A percentile compares a stretch with the other conserved stretches of the same genome.
Evolutionary conservation across 75 land plant species (phyloP).

Genomic region (Larix kaempferi): DNA sequence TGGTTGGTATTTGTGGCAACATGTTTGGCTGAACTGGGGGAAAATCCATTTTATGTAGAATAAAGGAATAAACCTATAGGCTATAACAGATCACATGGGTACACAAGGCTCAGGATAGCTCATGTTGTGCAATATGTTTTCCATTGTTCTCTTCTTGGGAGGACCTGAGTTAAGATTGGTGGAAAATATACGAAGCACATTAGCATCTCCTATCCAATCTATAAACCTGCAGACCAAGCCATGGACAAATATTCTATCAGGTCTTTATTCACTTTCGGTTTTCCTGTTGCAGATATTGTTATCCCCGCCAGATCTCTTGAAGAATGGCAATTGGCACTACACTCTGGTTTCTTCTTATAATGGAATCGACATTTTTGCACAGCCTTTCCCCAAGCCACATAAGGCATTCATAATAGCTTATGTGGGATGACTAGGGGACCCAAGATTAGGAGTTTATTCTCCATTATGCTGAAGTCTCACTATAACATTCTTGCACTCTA

Average conservation of each 20-base stretch:
- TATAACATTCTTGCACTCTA: too few species aligned
- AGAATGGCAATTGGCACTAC: too few species aligned
- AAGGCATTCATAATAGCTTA: too few species aligned
- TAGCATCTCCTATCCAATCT: neutral
- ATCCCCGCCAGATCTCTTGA: too few species aligned
- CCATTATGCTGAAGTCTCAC: too few species aligned
- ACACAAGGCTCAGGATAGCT: neutral
- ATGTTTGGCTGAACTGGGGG: neutral
- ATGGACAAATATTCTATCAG: neutral
- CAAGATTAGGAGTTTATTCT: too few species aligned
- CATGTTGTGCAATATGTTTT: neutral
- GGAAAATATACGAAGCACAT: neutral
- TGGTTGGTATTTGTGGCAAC: neutral
- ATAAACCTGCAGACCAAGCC: slow-evolving; percentile 2
- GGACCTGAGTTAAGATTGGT: neutral
- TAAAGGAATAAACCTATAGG: neutral
- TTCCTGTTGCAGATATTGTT: too few species aligned
- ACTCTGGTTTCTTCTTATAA: too few species aligned
- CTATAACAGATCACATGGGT: neutral
- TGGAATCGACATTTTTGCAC: too few species aligned
- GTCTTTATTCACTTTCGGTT: too few species aligned
- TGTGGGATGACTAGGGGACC: too few species aligned
- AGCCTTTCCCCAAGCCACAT: too few species aligned
- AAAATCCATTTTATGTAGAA: neutral
- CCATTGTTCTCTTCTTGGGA: slow-evolving; percentile 2